Conservation (phyloP, 23 red algal species). For the Gracilaria gracilis region DNA sequence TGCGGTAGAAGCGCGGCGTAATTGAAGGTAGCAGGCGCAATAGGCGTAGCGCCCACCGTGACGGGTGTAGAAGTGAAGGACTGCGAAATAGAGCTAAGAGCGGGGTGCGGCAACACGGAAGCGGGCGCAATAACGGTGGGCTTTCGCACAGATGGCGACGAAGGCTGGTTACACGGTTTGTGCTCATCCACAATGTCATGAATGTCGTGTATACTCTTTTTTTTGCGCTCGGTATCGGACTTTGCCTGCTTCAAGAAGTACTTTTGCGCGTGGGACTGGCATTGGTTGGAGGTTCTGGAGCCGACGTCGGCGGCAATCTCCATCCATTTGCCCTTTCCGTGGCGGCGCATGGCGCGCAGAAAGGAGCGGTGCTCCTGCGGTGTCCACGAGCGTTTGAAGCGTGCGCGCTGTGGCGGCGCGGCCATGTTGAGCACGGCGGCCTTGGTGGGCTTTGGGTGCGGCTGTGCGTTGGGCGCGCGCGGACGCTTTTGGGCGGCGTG, state of each 20-base stretch:
- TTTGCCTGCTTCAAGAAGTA: conserved; percentile 80
- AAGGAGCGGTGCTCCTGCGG: conserved; percentile 86
- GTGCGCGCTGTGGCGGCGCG: conserved; percentile 46
- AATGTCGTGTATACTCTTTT: conserved; percentile 76
- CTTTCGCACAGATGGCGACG: neutral
- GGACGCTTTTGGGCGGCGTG: conserved; percentile 52
- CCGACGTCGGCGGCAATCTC: conserved; percentile 89
- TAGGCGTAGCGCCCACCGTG: neutral
- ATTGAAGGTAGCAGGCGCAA: conserved; percentile 10
- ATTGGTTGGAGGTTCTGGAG: conserved; percentile 88
- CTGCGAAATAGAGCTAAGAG: conserved; percentile 1
- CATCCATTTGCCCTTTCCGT: conserved; percentile 94
- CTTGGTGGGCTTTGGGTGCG: neutral
- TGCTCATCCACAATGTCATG: conserved; percentile 12
- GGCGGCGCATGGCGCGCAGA: conserved; percentile 70
- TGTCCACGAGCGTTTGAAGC: conserved; percentile 95
- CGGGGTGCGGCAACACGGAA: neutral
- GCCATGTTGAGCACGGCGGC: conserved; percentile 11
- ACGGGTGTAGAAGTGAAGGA: neutral
- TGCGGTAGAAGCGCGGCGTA: conserved; percentile 46
- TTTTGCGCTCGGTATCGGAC: conserved; percentile 61
- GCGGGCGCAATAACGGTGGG: conserved; percentile 20
- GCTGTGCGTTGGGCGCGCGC: neutral
- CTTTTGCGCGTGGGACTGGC: conserved; percentile 97
- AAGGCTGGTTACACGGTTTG: neutral